Evolutionary conservation across 2,329 filamentous ascomycete species (phyloP), one percentile per base, ranked within the genome.

Genomic region (Samsoniella hepiali): DNA sequence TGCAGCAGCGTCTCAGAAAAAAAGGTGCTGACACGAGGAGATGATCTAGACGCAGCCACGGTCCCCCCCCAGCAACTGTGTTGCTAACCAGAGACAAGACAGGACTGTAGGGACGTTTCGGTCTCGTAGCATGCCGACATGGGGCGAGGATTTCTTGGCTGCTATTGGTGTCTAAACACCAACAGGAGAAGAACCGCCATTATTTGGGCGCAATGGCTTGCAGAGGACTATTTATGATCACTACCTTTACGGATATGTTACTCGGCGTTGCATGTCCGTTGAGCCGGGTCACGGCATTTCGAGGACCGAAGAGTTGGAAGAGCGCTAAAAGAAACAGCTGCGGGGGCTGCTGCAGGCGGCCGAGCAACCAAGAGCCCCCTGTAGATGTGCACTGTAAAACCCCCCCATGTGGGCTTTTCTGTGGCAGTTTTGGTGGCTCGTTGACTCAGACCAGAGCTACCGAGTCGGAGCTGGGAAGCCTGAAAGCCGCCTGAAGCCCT

Each of bases 241-340:
- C 55, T 58, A 6, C n/a, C 44, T 38, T 31, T 38, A 15, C 22
- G 31, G 22, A 22, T 22, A 22, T 22, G 22, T 22, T 22, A 22
- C 22, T 55, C 59, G 51, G 51, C 32, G 11, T 4, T 45, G 29
- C 22, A 22, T 34, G n/a, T 62, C 42, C 51, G 40, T 40, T 40
- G n/a, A 11, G 50, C 59, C 50, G 50, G 59, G 50, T 31, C 50
- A 56, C 59, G 59, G 59, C 59, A 62, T 17, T 49, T 62, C 40
- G 42, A 53, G 42, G 29, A 5, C 59, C 59, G 59, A 62, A 58
- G 44, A 55, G 42, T 17, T 13, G 47, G 7, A 51, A 17, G 38
- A 40, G 38, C 13, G 38, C 38, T 40, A 40, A 40, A 40, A 15
- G 15, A 40, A 40, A 13, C 15, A 5, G 17, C 49, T 17, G 22